Conservation (phyloP, 495 filamentous ascomycete genomes). For the Thermothielavioides terrestris region DNA sequence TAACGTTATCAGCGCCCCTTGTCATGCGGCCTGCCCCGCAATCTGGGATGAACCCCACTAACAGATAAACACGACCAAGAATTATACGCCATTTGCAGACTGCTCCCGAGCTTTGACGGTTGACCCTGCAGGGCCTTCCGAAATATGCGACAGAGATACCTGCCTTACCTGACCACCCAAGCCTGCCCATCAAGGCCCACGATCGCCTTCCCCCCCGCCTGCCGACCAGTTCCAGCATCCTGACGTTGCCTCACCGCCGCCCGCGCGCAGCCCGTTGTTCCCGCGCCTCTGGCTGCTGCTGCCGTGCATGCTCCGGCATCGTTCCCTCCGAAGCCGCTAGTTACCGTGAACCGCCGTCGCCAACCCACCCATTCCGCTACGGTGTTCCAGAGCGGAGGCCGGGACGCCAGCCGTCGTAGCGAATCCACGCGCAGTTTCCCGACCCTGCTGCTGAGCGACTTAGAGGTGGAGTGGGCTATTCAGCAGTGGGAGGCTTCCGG, state of each 20-base stretch:
- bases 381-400: not conserved
- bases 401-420: not conserved
- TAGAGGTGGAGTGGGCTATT: not conserved
- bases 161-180: too few species aligned
- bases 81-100: constrained; percentile 21
- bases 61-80: constrained; percentile 27
- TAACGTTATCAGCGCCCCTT: constrained; percentile 19
- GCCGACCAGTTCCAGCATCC: not conserved
- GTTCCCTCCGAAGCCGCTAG: constrained; percentile 2
- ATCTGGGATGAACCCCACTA: constrained; percentile 25
- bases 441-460: not conserved
- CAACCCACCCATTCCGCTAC: not conserved
- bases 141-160: constrained; percentile 19
- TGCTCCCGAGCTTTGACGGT: too few species aligned
- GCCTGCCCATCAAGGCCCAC: constrained; percentile 20
- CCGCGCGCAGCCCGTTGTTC: not conserved
- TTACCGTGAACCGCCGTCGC: too few species aligned
- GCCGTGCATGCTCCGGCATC: not conserved
- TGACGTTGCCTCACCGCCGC: not conserved
- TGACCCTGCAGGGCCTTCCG: constrained; percentile 8
- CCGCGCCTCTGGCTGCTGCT: not conserved
- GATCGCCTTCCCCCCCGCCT: not conserved
- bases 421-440: not conserved
- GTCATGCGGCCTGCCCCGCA: constrained; percentile 21
- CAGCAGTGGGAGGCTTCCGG: not conserved